phyloP scores from a whole-genome alignment of 2,329 filamentous ascomycete species.

The Pseudopyricularia cyperi region DNA sequence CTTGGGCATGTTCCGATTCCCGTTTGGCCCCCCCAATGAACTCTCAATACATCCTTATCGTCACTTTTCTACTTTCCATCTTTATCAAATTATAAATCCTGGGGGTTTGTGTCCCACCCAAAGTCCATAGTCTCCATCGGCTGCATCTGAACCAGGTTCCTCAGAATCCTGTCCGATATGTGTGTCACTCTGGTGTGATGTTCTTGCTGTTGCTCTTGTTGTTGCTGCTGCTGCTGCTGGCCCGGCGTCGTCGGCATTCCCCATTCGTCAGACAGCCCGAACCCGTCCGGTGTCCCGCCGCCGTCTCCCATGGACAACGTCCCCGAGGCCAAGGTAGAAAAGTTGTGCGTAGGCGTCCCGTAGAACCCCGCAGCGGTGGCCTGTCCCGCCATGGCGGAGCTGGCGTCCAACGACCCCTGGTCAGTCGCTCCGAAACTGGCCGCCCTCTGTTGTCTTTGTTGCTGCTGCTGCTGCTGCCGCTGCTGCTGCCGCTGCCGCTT shows the following conservation, averaged over 20 bases:
- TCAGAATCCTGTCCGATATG: constrained; percentile 42
- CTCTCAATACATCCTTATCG: too few relatives aligned
- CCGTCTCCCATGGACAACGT: constrained; percentile 4
- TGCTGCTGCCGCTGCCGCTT: not conserved
- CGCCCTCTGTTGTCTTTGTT: constrained; percentile 26
- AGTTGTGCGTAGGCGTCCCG: not conserved
- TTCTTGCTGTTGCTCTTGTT: not conserved
- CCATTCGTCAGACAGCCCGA: not conserved
- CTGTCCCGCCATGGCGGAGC: constrained; percentile 33
- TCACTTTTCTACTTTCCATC: not conserved
- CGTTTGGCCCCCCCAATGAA: too few relatives aligned
- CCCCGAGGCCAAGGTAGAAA: constrained; percentile 2
- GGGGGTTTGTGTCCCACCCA: constrained; percentile 25
- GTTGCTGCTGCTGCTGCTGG: not conserved
- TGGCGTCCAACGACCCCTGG: constrained; percentile 35
- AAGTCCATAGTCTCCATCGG: constrained; percentile 48
- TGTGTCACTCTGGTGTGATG: constrained; percentile 32
- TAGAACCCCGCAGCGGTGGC: not conserved
- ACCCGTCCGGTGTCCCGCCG: constrained; percentile 7
- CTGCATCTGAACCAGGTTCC: constrained; percentile 44
- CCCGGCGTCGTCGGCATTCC: not conserved
- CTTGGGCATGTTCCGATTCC: too few relatives aligned
- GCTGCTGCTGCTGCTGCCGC: not conserved
- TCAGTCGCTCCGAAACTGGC: constrained; percentile 6
- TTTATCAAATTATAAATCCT: not conserved